A percentile compares a stretch with the other conserved stretches of the same genome.
Conservation (phyloP, 2,329 filamentous ascomycete genomes). For the Thielaviopsis ethacetica region DNA sequence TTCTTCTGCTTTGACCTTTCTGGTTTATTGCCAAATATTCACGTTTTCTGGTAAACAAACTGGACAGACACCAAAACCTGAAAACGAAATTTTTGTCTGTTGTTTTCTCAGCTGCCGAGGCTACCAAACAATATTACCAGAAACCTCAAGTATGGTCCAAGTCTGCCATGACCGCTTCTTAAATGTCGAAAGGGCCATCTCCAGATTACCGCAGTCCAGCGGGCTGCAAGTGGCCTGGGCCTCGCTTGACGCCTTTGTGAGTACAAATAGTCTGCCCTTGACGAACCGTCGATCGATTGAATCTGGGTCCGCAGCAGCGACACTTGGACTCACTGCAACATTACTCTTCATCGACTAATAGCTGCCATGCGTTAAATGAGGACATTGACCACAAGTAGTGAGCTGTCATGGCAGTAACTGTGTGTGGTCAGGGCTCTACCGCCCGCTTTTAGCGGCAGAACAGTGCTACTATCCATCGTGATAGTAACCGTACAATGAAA, state of each 20-base stretch:
- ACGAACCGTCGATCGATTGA: neutral
- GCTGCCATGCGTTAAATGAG: neutral
- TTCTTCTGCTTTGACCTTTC: neutral
- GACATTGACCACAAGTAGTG: too few species aligned
- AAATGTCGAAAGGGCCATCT: neutral
- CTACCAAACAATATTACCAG: neutral
- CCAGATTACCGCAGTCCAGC: neutral
- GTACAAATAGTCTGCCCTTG: neutral
- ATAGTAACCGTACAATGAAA: too few species aligned
- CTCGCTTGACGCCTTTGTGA: neutral
- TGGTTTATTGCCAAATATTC: neutral
- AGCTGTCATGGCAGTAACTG: too few species aligned
- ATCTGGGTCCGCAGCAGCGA: neutral
- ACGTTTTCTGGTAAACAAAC: neutral
- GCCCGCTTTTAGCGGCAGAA: too few species aligned
- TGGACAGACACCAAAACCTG: neutral
- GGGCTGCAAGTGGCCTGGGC: neutral
- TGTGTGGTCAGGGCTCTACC: too few species aligned
- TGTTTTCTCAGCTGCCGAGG: neutral
- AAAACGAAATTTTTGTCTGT: neutral
- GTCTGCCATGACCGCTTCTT: neutral
- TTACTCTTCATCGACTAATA: neutral
- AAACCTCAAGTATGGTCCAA: neutral
- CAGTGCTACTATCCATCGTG: too few species aligned
- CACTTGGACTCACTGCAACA: neutral